Base-by-base conservation (phyloP, 495 filamentous ascomycete genomes). In the Aspergillus steynii region DNA sequence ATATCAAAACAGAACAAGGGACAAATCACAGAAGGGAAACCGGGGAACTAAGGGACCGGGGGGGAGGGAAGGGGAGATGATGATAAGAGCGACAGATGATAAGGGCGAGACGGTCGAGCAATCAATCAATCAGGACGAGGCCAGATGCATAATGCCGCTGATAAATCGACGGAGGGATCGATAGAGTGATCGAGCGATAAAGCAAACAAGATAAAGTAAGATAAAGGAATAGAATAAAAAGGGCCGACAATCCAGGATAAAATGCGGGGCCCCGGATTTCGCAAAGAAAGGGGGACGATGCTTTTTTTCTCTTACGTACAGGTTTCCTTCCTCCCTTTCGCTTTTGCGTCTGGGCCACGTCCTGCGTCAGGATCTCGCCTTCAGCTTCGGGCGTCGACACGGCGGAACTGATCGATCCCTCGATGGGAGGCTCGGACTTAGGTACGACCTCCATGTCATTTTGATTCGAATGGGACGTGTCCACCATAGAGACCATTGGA, bases 291-390 rank as follows among this genome's bases (percentile, higher is more conserved):
- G 28, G 5, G 29, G 15, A 53, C 1, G 29, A 34, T 52, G 31
- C 31, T 34, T 49, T 49, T 49, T 60, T 53, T 28, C 50, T 61
- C 49, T 67, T 61, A 87, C 90, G 71, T 86, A 99, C 95, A 68
- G 95, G 95, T 78, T 99, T 99, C 61, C 95, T 85, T 47, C 95
- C 95, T 71, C 95, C 95, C 78, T 99, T 99, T 68, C 96, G 86
- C 81, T 98, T 99, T 72, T 90, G 90, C 58, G 82, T 83, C 70
- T 84, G 83, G 54, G 81, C 77, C 37, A 79, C 71, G 66, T 88
- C 85, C 65, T 86, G 85, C 4, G 72, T 80, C 65, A 82, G 74
- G 27, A 77, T 73, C 61, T 83, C 84, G n/a, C 73, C 76, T 58
- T 88, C 86, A 2, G 79, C 77, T 63, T 88, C 86, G 9, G 85